Evolutionary conservation across 495 filamentous ascomycete genomes (phyloP), one percentile per base, ranked within the genome.

Genomic region (Trichoderma virens): DNA sequence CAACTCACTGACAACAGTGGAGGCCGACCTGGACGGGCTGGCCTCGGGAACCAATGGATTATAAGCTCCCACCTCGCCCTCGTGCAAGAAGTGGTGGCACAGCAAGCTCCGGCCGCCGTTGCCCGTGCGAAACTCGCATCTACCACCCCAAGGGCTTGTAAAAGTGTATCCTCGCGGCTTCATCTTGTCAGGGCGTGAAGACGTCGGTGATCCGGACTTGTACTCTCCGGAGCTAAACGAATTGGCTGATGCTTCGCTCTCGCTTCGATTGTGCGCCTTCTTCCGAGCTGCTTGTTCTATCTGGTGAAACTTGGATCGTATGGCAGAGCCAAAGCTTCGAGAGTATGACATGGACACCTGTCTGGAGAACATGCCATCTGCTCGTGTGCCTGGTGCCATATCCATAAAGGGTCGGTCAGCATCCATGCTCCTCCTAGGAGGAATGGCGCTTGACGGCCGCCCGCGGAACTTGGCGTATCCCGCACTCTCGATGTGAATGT

Each of bases 131-230:
- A 97, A 97, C 62, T 92, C 89, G 75, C 92, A 97, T 30, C 79
- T 81, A 20, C 91, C 90, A 62, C 90, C 82, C 92, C 92, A 97
- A 0, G 92, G 92, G n/a, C 87, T 91, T 43, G 80, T 70, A 72
- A 97, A 95, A 14, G 84, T 74, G 74, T 87, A 90, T 7, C 78
- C 79, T 54, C 77, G 78, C 11, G 80, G 75, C 59, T 74, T 75
- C 7, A 80, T 67, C 20, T 30, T 56, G 0, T 78, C 79, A 0
- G 77, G 78, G 0, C 78, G 78, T 0, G 79, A 23, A 79, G 59
- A 77, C 74, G 2, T 76, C 60, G 3, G 74, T 65, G 6, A 70
- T 20, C 11, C 65, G 4, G 68, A 62, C 1, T 54, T 66, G 5
- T 68, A 65, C 63, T 66, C 66, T 3, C 67, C 71, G 34, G 75